Conservation (phyloP, 73 alveolate species). For the Tetrahymena thermophila region DNA sequence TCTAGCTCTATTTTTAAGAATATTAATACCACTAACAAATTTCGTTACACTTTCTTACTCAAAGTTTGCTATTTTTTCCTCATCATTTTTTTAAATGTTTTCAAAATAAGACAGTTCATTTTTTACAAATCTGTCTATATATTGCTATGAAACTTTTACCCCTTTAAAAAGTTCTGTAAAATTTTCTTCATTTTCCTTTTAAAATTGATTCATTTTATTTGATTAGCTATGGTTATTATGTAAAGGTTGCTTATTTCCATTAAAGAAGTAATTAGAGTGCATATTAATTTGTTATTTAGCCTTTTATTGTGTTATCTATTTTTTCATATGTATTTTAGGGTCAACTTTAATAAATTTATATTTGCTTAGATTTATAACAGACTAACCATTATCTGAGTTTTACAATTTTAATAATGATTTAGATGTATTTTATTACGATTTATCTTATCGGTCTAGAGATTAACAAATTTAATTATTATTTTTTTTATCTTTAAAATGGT, state of each 20-base stretch:
- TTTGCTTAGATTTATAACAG: not conserved
- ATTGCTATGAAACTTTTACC: not conserved
- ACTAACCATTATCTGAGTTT: not conserved
- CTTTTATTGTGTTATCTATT: too few relatives aligned
- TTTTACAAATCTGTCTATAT: not conserved
- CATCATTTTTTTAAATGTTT: not conserved
- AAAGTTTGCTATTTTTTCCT: not conserved
- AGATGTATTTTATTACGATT: not conserved
- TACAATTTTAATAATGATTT: not conserved
- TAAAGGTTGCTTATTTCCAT: not conserved
- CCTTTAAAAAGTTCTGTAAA: not conserved
- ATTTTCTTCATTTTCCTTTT: not conserved
- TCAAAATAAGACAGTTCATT: not conserved
- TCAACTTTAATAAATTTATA: not conserved
- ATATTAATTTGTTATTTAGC: not conserved
- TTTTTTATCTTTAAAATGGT: not conserved
- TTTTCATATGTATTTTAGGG: not conserved
- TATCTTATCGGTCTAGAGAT: not conserved
- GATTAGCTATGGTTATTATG: not conserved
- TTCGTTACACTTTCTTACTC: not conserved
- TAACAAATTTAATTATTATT: not conserved
- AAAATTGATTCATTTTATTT: not conserved
- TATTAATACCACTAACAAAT: not conserved
- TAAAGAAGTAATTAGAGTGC: not conserved
- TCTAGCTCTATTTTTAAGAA: not conserved